phyloP scores from a whole-genome alignment of 192 early-diverging fungal species.

The Coemansia sp. region DNA sequence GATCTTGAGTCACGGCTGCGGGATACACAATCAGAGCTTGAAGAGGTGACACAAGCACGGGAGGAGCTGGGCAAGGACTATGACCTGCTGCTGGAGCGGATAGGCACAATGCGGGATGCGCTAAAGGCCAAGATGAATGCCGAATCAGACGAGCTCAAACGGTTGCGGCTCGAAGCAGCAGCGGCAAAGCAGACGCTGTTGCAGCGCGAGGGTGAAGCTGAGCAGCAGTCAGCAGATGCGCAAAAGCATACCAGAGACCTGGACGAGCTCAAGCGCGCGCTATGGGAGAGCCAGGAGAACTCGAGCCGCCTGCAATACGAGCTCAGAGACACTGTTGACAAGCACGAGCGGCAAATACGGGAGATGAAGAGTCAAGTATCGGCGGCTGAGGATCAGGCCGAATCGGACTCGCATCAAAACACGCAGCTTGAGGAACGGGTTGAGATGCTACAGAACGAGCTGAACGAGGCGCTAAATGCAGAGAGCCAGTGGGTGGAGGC shows the following conservation, averaged over 20 bases:
- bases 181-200: slow-evolving; percentile 16
- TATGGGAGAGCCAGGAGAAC: slow-evolving; percentile 49
- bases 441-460: slow-evolving; percentile 57
- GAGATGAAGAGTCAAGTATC: slow-evolving; percentile 18
- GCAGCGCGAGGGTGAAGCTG: slow-evolving; percentile 1
- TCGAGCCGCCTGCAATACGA: slow-evolving; percentile 30
- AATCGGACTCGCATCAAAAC: slow-evolving; percentile 23
- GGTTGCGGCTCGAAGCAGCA: slow-evolving; percentile 29
- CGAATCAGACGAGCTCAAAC: slow-evolving; percentile 64
- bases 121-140: slow-evolving; percentile 79
- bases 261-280: slow-evolving; percentile 25
- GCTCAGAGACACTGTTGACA: slow-evolving; percentile 15
- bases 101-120: slow-evolving; percentile 78
- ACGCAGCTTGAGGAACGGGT: slow-evolving; percentile 47
- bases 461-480: slow-evolving; percentile 56
- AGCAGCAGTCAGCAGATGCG: slow-evolving; percentile 9
- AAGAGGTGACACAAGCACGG: slow-evolving; percentile 37
- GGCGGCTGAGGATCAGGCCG: slow-evolving; percentile 33
- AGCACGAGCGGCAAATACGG: slow-evolving; percentile 27
- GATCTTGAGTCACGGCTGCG: slow-evolving; percentile 30
- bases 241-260: slow-evolving; percentile 23
- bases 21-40: slow-evolving; percentile 18
- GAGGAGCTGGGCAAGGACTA: slow-evolving; percentile 57
- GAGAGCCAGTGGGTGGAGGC: slow-evolving; percentile 60
- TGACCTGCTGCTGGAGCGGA: slow-evolving; percentile 68